Conservation (phyloP, 345 rosid genomes). For the Murraya koenigii region DNA sequence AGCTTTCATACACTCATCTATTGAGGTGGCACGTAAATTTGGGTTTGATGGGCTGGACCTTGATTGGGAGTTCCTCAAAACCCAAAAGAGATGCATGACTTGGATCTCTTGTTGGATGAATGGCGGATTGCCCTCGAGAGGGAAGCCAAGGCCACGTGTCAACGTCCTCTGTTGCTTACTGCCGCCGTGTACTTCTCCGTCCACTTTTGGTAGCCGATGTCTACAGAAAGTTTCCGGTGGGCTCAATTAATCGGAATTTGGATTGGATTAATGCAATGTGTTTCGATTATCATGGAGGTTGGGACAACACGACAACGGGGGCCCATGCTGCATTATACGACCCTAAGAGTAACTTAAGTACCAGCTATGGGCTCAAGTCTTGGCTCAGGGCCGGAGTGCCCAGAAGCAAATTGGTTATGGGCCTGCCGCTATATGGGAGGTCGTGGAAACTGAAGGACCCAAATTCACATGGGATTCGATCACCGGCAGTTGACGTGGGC, state of each 20-base stretch:
- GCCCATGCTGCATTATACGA: constrained; percentile 50
- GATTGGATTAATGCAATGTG: constrained; percentile 55
- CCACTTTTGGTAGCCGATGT: constrained; percentile 21
- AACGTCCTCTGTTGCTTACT: constrained; percentile 42
- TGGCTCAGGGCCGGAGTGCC: constrained; percentile 44
- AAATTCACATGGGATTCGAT: constrained; percentile 32
- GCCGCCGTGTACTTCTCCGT: constrained; percentile 54
- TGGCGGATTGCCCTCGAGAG: constrained; percentile 40
- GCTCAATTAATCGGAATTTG: constrained; percentile 29
- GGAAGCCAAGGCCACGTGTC: constrained; percentile 36
- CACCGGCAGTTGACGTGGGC: constrained; percentile 34
- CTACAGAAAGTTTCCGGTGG: constrained; percentile 33
- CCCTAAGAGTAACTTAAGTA: constrained; percentile 46
- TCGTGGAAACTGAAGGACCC: constrained; percentile 57
- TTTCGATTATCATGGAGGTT: constrained; percentile 49
- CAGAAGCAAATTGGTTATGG: constrained; percentile 41
- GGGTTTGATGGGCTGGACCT: constrained; percentile 61
- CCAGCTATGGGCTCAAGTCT: constrained; percentile 46
- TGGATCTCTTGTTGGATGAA: constrained; percentile 31
- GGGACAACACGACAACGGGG: constrained; percentile 43
- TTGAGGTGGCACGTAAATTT: constrained; percentile 38
- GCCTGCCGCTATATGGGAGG: constrained; percentile 49
- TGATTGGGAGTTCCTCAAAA: constrained; percentile 53
- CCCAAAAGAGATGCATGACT: constrained; percentile 36
- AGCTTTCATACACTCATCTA: constrained; percentile 40